Evolutionary conservation across 2,329 filamentous ascomycete species (phyloP), one percentile per base, ranked within the genome.

Genomic region (Alternaria arborescens): DNA sequence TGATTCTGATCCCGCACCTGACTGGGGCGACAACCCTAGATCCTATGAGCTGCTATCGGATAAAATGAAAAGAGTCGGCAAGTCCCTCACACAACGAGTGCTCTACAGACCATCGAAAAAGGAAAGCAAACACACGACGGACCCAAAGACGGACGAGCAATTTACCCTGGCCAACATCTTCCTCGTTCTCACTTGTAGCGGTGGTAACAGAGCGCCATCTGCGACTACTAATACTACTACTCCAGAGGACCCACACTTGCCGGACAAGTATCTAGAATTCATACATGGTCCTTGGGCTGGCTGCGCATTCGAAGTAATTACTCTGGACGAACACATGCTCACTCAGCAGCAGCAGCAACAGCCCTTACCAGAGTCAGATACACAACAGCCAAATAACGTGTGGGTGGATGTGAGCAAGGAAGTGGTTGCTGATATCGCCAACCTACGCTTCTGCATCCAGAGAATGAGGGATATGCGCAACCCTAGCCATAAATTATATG

Each of bases 141-240:
- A 22, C 2, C 18, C 11, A 2, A 26, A 57, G 14, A 36, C 14
- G 4, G 32, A 14, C 32, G 32, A 36, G 32, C 32, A 36, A 3
- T 36, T 65, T 2, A 61, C 56, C 4, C 53, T 67, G 8, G 62
- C 62, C 1, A 64, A 64, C 12, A 46, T 64, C 7, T 53, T 68
- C 5, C 28, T 68, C 0, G 14, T 51, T 30, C 52, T 62, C 3
- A 60, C 52, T 2, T 60, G 58, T 18, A 58, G 47, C 12, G 52
- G 32, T 14, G 32, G 32, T 4, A 36, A 36, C 32, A 14, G 32
- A 6, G 14, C 14, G 32, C 32, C 12, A 6, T 14, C 1, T 36
- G 12, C 11, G 5, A 5, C 32, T 24, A 24, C 22, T 24, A 20
- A 20, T 20, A 24, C 22, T 24, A 24, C 22, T 24, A 24, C 5